Evolutionary conservation across 2,329 filamentous ascomycete species (phyloP), one percentile per base, ranked within the genome.

Genomic region (Septoria linicola): DNA sequence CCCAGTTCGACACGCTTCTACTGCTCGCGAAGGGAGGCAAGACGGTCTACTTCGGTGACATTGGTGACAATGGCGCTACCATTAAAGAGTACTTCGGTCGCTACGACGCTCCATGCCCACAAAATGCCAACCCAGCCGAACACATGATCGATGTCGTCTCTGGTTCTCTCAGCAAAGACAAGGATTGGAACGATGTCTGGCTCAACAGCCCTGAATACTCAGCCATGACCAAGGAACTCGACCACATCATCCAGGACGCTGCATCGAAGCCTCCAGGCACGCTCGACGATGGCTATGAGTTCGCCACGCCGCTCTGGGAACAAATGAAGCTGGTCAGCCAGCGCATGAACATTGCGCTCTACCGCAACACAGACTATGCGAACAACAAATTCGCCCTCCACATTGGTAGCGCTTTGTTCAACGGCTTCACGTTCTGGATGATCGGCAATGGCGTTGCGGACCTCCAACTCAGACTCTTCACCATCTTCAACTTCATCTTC

Each of bases 21-120:
- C 71, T 87, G 1, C 76, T 88, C 0, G 79, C 82, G n/a, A 78
- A 73, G 57, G 84, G 83, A 2, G 84, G 84, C 7, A 79, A 79
- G 58, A 84, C 80, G 1, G 80, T 83, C 1, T 87, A 86, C 64
- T 85, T 86, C 62, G 84, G 84, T 8, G 81, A 78, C 49, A 73
- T 81, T 54, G 65, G 72, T 41, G 66, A 73, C 8, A 70, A 75
- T 52, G 70, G 67, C 11, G 55, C 65, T 10, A 71, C 62, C 0
- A 63, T 77, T 8, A 64, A 73, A 30, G 59, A 75, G 50, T 82
- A 82, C 53, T 78, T 82, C 37, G 70, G 73, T 23, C 65, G 66
- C n/a, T 74, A 82, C 35, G 80, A 77, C 7, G 78, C 77, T 0
- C 68, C 71, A 16, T 82, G 80, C 54, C 73, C 76, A 0, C 64